Evolutionary conservation across 2,329 filamentous ascomycete genomes (phyloP).

Genomic region (Epichloe hybrida): DNA sequence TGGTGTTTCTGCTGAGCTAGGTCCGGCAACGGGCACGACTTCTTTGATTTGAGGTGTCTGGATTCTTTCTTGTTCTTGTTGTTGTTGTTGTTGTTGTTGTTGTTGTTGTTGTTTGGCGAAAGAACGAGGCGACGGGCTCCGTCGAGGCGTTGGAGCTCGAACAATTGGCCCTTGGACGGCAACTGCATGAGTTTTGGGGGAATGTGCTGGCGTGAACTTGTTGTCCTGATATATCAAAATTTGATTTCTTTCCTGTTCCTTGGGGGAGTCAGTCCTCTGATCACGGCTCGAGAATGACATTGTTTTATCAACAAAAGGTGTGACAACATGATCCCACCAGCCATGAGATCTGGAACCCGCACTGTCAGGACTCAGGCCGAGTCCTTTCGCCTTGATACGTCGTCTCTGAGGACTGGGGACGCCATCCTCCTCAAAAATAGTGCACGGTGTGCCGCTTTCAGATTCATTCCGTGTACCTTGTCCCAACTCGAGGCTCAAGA

Average conservation of each 20-base stretch:
- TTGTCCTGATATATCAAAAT: slow-evolving; percentile 22
- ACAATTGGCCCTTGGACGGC: slow-evolving; percentile 21
- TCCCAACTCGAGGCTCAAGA: slow-evolving; percentile 23
- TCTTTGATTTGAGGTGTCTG: background rate
- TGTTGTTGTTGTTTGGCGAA: slow-evolving; percentile 5
- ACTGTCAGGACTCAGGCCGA: slow-evolving; percentile 29
- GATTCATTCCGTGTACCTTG: slow-evolving; percentile 28
- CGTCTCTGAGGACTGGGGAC: slow-evolving; percentile 26
- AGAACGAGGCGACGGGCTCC: slow-evolving; percentile 17
- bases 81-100: slow-evolving; percentile 1
- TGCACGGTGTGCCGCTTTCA: slow-evolving; percentile 43
- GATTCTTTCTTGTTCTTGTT: background rate
- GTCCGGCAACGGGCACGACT: background rate
- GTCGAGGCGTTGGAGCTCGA: slow-evolving; percentile 22
- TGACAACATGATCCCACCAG: slow-evolving; percentile 69
- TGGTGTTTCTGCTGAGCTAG: background rate
- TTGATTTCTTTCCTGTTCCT: slow-evolving; percentile 16
- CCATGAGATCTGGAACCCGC: slow-evolving; percentile 48
- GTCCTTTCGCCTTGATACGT: slow-evolving; percentile 24
- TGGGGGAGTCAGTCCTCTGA: slow-evolving; percentile 19
- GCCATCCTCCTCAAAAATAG: slow-evolving; percentile 55
- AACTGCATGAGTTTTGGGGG: slow-evolving; percentile 7
- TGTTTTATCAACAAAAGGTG: slow-evolving; percentile 45
- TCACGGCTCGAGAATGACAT: slow-evolving; percentile 29
- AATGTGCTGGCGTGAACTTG: slow-evolving; percentile 8